Percentiles rank a stretch among this genome's conserved stretches.
Evolutionary conservation across 2,329 filamentous ascomycete species (phyloP).

Genomic region (Arthrobotrys musiformis): DNA sequence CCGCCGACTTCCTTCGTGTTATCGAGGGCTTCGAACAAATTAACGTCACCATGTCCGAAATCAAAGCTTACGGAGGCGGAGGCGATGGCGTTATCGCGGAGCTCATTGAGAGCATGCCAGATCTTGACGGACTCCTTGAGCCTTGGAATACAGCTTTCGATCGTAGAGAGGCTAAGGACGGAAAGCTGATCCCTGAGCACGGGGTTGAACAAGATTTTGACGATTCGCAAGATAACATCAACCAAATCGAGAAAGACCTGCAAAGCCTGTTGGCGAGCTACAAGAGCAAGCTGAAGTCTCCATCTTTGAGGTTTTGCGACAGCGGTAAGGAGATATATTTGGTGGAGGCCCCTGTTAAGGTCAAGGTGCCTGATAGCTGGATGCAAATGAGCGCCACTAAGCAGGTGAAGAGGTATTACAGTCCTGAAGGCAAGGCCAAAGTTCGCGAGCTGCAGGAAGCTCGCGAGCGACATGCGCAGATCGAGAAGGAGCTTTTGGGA

Average conservation of each 20-base stretch:
- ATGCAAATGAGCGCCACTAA: conserved; percentile 95
- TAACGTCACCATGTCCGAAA: conserved; percentile 87
- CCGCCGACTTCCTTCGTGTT: conserved; percentile 91
- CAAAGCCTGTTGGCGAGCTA: conserved; percentile 76
- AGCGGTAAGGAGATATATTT: conserved; percentile 98
- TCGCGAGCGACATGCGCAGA: conserved; percentile 90
- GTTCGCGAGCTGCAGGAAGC: conserved; percentile 91
- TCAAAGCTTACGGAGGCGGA: conserved; percentile 74
- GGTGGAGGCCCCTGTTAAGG: conserved; percentile 87
- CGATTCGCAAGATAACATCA: conserved; percentile 78
- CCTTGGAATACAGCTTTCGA: conserved; percentile 96
- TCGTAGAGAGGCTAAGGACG: conserved; percentile 78
- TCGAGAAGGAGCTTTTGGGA: conserved; percentile 83
- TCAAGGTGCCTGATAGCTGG: conserved; percentile 84
- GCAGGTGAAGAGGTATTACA: conserved; percentile 93
- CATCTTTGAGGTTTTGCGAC: conserved; percentile 78
- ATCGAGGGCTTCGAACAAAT: conserved; percentile 98
- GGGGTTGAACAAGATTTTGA: conserved; percentile 95
- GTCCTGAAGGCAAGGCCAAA: conserved; percentile 80
- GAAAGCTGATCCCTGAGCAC: conserved; percentile 83
- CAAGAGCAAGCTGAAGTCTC: conserved; percentile 78
- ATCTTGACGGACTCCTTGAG: conserved; percentile 77
- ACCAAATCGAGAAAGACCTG: conserved; percentile 78
- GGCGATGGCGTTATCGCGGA: conserved; percentile 85
- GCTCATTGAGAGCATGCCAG: conserved; percentile 84